These are phyloP conservation scores for Aspergillus sp. DNA, from an alignment of 2,329 filamentous ascomycete genomes.

Conservation along the genomic window DNA sequence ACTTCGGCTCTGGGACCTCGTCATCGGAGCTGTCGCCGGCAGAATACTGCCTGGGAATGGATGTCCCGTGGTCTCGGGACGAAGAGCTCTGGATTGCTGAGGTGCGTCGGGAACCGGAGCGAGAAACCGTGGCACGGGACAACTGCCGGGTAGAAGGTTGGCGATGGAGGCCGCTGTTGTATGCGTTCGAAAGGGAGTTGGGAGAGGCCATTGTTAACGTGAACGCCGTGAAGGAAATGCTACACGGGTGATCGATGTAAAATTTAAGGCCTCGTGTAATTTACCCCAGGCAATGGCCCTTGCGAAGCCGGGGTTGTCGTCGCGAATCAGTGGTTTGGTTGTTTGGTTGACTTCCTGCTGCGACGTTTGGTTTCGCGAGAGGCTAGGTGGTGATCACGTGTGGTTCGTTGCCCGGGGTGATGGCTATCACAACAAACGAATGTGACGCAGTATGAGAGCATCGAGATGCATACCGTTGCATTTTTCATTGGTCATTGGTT, in stretches of 20 bases:
- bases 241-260: constrained; percentile 6
- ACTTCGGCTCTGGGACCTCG: constrained; percentile 82
- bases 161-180: constrained; percentile 29
- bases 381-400: constrained; percentile 14
- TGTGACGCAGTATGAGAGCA: background rate
- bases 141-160: constrained; percentile 30
- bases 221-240: background rate
- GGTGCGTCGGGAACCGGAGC: constrained; percentile 25
- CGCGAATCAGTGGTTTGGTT: background rate
- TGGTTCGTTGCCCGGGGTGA: constrained; percentile 5
- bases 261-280: constrained; percentile 2
- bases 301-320: constrained; percentile 1
- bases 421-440: constrained; percentile 3
- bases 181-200: constrained; percentile 30
- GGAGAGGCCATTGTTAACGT: constrained; percentile 28
- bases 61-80: constrained; percentile 13
- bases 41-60: constrained; percentile 27
- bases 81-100: constrained; percentile 18
- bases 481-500: background rate
- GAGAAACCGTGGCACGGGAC: constrained; percentile 31
- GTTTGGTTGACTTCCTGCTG: constrained; percentile 6
- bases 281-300: background rate
- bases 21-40: constrained; percentile 88
- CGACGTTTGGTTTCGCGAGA: constrained; percentile 11
- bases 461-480: background rate